These are phyloP conservation scores for Aspergillus coremiiformis DNA, from an alignment of 495 filamentous ascomycete species.

Conservation along the genomic window DNA sequence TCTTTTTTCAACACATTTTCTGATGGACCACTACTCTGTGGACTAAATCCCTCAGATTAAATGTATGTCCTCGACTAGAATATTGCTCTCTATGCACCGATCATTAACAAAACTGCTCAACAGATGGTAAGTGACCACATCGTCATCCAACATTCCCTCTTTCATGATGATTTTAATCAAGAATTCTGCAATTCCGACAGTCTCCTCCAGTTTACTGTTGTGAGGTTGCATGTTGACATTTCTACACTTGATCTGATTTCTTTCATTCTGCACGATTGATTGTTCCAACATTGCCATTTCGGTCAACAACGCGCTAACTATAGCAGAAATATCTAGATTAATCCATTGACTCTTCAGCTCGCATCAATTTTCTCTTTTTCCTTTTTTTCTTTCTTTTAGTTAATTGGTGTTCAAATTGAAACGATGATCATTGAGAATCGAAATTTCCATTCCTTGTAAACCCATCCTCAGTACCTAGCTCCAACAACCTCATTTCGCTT, in stretches of 20 bases:
- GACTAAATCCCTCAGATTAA: too few species aligned
- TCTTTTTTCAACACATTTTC: too few species aligned
- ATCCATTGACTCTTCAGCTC: not conserved
- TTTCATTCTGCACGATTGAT: not conserved
- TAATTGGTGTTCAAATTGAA: not conserved
- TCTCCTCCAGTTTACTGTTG: slow-evolving; percentile 27
- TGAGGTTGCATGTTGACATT: slow-evolving; percentile 46
- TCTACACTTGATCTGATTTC: slow-evolving; percentile 53
- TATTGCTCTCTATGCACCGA: too few species aligned
- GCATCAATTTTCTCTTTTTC: not conserved
- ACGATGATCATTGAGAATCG: not conserved
- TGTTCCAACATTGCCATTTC: slow-evolving; percentile 1
- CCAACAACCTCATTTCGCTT: slow-evolving; percentile 34
- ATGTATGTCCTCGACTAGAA: too few species aligned
- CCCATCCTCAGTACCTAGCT: slow-evolving; percentile 26
- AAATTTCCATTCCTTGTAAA: not conserved
- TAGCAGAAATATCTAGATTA: not conserved
- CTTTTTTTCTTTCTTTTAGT: not conserved
- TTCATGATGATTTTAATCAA: slow-evolving; percentile 39
- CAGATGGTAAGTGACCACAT: not conserved
- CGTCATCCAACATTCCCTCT: not conserved
- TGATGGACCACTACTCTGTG: too few species aligned
- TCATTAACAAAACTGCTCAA: too few species aligned
- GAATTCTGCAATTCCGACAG: slow-evolving; percentile 55
- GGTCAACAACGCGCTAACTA: slow-evolving; percentile 5